phyloP scores from a whole-genome alignment of 768 basidiomycete species.

The Pseudohyphozyma bogoriensis region DNA sequence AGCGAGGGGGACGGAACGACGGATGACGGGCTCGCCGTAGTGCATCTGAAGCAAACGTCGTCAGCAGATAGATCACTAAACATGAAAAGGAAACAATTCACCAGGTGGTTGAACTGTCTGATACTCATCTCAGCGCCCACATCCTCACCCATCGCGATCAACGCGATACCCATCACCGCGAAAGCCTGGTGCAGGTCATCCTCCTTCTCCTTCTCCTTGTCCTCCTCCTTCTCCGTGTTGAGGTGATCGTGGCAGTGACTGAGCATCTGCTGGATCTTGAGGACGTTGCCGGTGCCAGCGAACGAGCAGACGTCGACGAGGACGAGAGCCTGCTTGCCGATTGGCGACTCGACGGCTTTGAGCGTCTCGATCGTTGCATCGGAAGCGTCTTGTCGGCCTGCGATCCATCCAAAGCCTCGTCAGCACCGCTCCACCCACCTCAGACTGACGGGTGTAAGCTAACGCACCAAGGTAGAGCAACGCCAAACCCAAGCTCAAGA shows the following conservation, averaged over 20 bases:
- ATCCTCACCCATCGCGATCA: constrained; percentile 97
- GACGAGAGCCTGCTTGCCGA: constrained; percentile 81
- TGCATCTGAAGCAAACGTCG: constrained; percentile 63
- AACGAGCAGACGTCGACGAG: constrained; percentile 89
- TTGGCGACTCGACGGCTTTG: constrained; percentile 83
- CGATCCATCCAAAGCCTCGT: neutral
- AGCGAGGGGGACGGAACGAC: constrained; percentile 86
- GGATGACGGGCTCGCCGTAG: constrained; percentile 86
- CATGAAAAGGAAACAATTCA: constrained; percentile 40
- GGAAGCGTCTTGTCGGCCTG: constrained; percentile 82
- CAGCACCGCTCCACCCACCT: neutral
- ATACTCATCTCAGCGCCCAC: constrained; percentile 97
- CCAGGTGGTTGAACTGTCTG: constrained; percentile 92
- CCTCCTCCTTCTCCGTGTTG: constrained; percentile 45
- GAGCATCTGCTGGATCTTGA: constrained; percentile 83
- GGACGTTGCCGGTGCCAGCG: constrained; percentile 88
- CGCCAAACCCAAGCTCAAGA: constrained; percentile 79
- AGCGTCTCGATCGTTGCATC: constrained; percentile 89
- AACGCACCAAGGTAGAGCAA: constrained; percentile 75
- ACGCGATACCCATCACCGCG: constrained; percentile 82
- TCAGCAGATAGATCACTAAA: constrained; percentile 25
- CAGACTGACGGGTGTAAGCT: neutral
- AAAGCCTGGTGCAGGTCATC: constrained; percentile 76
- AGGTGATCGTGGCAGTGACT: constrained; percentile 91
- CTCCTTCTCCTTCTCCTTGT: no score